Conservation (phyloP, 768 basidiomycete genomes). For the Pleurotus tuber-regium region DNA sequence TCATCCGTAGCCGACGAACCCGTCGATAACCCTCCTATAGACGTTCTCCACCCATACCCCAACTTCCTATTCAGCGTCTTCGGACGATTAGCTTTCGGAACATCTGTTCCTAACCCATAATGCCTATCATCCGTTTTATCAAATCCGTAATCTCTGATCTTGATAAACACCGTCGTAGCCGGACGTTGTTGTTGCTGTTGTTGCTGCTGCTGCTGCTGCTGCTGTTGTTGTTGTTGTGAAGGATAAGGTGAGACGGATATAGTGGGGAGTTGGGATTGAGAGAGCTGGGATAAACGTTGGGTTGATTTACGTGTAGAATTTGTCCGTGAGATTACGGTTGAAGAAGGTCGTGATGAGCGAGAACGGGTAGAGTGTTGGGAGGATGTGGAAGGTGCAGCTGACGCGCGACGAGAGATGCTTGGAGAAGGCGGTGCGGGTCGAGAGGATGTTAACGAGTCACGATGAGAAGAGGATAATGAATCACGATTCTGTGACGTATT, state of each 20-base stretch:
- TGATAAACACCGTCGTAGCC: constrained; percentile 30
- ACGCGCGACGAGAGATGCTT: constrained; percentile 12
- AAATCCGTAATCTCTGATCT: constrained; percentile 44
- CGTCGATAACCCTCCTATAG: constrained; percentile 1
- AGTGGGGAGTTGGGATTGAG: no score
- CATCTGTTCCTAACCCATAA: constrained; percentile 35
- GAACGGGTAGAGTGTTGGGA: constrained; percentile 10
- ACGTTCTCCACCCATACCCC: not conserved
- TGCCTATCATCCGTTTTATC: constrained; percentile 33
- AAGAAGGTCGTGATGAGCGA: constrained; percentile 6
- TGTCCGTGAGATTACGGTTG: constrained; percentile 12
- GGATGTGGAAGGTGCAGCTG: constrained; percentile 13
- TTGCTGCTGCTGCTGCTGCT: constrained; percentile 10
- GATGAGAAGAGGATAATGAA: not conserved
- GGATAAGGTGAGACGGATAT: not conserved
- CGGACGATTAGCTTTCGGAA: constrained; percentile 38
- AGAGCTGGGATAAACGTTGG: constrained; percentile 1
- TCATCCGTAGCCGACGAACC: constrained; percentile 7
- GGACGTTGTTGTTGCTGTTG: constrained; percentile 11
- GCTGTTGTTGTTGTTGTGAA: constrained; percentile 7
- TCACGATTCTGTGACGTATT: not conserved
- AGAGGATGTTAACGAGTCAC: constrained; percentile 13
- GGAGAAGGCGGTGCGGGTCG: constrained; percentile 13
- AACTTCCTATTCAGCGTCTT: constrained; percentile 29
- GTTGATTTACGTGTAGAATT: constrained; percentile 9